These are phyloP conservation scores for Mycena amicta DNA, from an alignment of 768 basidiomycete genomes.

Conservation along the genomic window DNA sequence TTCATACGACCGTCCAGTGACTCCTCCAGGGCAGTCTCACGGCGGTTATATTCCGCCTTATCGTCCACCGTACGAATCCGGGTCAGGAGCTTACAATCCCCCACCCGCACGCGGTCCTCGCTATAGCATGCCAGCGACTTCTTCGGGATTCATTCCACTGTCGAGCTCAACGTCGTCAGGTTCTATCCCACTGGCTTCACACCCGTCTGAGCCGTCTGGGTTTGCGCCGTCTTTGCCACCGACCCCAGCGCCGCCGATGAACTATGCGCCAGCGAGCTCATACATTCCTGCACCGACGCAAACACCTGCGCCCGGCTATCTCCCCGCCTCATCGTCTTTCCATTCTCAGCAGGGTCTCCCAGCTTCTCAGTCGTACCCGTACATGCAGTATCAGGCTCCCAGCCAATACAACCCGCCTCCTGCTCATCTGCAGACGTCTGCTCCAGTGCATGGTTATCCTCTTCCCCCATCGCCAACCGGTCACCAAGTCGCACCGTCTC, in stretches of 20 bases:
- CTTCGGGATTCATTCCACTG: slow-evolving; percentile 71
- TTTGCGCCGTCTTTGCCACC: slow-evolving; percentile 46
- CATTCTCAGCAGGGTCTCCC: slow-evolving; percentile 43
- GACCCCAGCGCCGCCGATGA: slow-evolving; percentile 36
- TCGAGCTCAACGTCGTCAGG: slow-evolving; percentile 38
- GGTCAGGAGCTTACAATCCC: slow-evolving; percentile 38
- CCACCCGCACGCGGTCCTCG: slow-evolving; percentile 55
- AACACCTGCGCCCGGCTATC: slow-evolving; percentile 28
- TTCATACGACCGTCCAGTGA: slow-evolving; percentile 42
- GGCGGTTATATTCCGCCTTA: slow-evolving; percentile 37
- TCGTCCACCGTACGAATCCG: slow-evolving; percentile 29
- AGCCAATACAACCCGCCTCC: slow-evolving; percentile 40
- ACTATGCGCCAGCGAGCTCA: slow-evolving; percentile 33
- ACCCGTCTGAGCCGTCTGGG: slow-evolving; percentile 38
- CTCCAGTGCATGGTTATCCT: slow-evolving; percentile 38
- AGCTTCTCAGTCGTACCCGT: slow-evolving; percentile 36
- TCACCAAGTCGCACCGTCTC: slow-evolving; percentile 35
- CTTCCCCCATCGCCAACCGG: slow-evolving; percentile 37
- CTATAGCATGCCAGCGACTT: slow-evolving; percentile 65
- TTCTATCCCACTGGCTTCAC: slow-evolving; percentile 38
- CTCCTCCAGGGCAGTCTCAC: slow-evolving; percentile 39
- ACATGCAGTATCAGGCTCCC: slow-evolving; percentile 40
- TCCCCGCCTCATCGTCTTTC: slow-evolving; percentile 36
- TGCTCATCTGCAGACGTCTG: slow-evolving; percentile 28
- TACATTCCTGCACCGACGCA: slow-evolving; percentile 33